Evolutionary conservation across 306 rosid species (phyloP).

Genomic region (Vachellia pachyceras): DNA sequence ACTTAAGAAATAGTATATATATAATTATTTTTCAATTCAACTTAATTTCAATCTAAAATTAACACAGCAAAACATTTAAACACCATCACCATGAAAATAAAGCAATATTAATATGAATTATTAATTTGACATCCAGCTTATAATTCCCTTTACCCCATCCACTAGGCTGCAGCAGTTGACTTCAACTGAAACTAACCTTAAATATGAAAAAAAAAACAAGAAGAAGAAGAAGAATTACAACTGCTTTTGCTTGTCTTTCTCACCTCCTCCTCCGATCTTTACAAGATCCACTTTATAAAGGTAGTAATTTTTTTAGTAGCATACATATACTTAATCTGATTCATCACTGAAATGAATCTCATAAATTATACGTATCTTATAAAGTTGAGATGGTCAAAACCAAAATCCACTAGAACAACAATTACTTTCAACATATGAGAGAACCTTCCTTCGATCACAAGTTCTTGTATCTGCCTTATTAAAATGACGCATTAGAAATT

Average conservation of each 20-base stretch:
- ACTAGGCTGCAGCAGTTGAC: neutral
- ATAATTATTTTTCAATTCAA: neutral
- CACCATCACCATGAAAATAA: neutral
- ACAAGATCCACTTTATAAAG: neutral
- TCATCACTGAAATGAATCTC: neutral
- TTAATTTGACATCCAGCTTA: neutral
- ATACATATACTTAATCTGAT: neutral
- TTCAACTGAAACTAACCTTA: neutral
- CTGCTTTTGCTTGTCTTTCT: neutral
- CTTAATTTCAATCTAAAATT: neutral
- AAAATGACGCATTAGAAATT: neutral
- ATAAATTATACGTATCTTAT: neutral
- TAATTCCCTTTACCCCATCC: neutral
- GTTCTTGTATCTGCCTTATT: neutral
- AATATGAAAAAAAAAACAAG: neutral
- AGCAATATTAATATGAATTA: neutral
- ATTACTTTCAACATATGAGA: conserved; percentile 21
- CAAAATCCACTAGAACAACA: conserved; percentile 12
- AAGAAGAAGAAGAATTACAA: too few relatives aligned
- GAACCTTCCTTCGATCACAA: neutral
- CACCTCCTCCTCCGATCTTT: too few relatives aligned
- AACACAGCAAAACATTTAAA: neutral
- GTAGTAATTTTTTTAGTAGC: neutral
- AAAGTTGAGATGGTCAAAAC: neutral
- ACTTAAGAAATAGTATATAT: too few relatives aligned